Percentiles rank a stretch among this genome's conserved stretches.
Conservation (phyloP, 1,139 yeast genomes). For the Magnusiomyces suaveolens region DNA sequence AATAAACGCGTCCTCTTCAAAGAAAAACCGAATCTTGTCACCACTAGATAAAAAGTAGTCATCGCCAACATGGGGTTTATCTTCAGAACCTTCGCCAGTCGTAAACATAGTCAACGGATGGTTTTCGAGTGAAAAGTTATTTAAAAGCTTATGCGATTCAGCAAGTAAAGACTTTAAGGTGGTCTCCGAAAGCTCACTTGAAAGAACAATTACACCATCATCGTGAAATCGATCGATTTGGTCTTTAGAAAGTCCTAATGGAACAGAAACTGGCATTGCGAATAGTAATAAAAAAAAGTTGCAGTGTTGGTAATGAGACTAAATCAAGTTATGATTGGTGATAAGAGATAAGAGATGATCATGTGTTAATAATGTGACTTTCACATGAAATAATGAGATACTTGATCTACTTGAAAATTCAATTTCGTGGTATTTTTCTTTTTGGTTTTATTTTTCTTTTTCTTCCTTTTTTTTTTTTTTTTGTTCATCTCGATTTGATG, state of each 20-base stretch:
- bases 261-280: background rate
- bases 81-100: conserved; percentile 45
- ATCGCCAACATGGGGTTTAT: conserved; percentile 55
- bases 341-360: too few relatives aligned
- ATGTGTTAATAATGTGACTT: too few relatives aligned
- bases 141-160: conserved; percentile 41
- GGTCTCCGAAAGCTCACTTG: conserved; percentile 40
- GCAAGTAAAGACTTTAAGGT: conserved; percentile 37
- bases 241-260: conserved; percentile 24
- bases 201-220: conserved; percentile 58
- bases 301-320: too few relatives aligned
- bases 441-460: too few relatives aligned
- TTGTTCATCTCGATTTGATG: too few relatives aligned
- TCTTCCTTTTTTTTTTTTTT: too few relatives aligned
- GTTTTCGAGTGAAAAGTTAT: conserved; percentile 41
- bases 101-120: conserved; percentile 69
- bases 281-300: too few relatives aligned
- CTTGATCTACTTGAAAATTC: too few relatives aligned
- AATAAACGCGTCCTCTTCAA: conserved; percentile 58
- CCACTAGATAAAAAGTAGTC: conserved; percentile 60
- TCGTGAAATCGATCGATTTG: conserved; percentile 35
- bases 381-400: too few relatives aligned
- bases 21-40: conserved; percentile 59
- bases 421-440: too few relatives aligned
- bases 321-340: too few relatives aligned